phyloP scores from a whole-genome alignment of 2,329 filamentous ascomycete genomes.

The Aspergillus persii region DNA sequence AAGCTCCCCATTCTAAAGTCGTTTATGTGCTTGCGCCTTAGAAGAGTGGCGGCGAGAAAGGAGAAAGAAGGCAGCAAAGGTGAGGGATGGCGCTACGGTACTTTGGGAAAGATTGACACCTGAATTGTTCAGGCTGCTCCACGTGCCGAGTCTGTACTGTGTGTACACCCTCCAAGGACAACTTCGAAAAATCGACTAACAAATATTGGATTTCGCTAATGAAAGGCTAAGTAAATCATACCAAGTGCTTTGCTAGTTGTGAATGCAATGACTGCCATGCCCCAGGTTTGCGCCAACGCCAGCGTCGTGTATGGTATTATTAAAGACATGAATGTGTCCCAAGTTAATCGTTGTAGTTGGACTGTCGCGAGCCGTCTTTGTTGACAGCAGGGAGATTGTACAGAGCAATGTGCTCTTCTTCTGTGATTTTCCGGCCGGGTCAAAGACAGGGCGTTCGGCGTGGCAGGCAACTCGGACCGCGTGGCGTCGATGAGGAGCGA shows the following conservation, averaged over 20 bases:
- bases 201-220: not conserved
- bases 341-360: slow-evolving; percentile 57
- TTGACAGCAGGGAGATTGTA: slow-evolving; percentile 52
- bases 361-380: slow-evolving; percentile 55
- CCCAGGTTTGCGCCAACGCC: not conserved
- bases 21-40: not conserved
- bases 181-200: not conserved
- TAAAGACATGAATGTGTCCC: too few relatives aligned
- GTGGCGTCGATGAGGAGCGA: slow-evolving; percentile 56
- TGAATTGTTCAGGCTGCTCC: not conserved
- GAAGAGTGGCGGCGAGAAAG: not conserved
- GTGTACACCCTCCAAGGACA: not conserved
- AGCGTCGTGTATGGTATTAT: not conserved
- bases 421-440: slow-evolving; percentile 49
- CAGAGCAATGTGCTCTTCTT: slow-evolving; percentile 50
- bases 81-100: not conserved
- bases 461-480: slow-evolving; percentile 51
- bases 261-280: not conserved
- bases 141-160: not conserved
- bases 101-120: not conserved
- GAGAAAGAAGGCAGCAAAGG: not conserved
- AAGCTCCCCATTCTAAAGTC: slow-evolving; percentile 5
- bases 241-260: not conserved
- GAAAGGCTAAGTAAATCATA: not conserved
- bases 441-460: slow-evolving; percentile 48